Conservation (phyloP, 2,329 filamentous ascomycete species). For the Alternaria consortialis region DNA sequence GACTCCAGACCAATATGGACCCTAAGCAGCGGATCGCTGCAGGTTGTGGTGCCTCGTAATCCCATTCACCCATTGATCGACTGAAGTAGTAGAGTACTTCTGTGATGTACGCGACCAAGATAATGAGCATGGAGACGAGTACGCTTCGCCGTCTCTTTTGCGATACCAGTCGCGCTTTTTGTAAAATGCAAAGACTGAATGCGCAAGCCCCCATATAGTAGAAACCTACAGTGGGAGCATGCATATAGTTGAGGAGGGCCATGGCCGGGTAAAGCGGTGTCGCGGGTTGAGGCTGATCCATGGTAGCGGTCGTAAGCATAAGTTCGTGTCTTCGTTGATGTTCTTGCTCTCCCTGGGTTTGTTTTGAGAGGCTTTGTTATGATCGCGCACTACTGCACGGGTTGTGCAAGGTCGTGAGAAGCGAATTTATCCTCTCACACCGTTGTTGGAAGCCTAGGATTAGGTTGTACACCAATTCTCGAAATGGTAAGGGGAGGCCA, state of each 20-base stretch:
- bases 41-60: slow-evolving; percentile 44
- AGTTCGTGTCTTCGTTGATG: neutral
- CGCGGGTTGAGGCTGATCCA: slow-evolving; percentile 17
- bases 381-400: neutral
- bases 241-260: slow-evolving; percentile 45
- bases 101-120: slow-evolving; percentile 37
- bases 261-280: slow-evolving; percentile 32
- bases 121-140: slow-evolving; percentile 20
- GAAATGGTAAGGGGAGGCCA: slow-evolving; percentile 5
- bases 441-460: neutral
- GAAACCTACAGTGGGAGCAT: slow-evolving; percentile 43
- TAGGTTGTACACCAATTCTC: neutral
- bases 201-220: slow-evolving; percentile 41
- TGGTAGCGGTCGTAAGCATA: slow-evolving; percentile 13
- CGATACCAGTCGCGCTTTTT: slow-evolving; percentile 40
- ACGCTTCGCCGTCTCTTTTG: slow-evolving; percentile 34
- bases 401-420: neutral
- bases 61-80: slow-evolving; percentile 36
- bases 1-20: slow-evolving; percentile 46
- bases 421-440: slow-evolving; percentile 7
- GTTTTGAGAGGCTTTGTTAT: neutral
- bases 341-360: neutral
- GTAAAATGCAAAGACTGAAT: slow-evolving; percentile 43
- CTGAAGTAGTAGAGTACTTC: slow-evolving; percentile 48
- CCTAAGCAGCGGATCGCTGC: slow-evolving; percentile 46